Evolutionary conservation across 1,284 basidiomycete species (phyloP), one percentile per base, ranked within the genome.

Genomic region (Ceratobasidium sp.): DNA sequence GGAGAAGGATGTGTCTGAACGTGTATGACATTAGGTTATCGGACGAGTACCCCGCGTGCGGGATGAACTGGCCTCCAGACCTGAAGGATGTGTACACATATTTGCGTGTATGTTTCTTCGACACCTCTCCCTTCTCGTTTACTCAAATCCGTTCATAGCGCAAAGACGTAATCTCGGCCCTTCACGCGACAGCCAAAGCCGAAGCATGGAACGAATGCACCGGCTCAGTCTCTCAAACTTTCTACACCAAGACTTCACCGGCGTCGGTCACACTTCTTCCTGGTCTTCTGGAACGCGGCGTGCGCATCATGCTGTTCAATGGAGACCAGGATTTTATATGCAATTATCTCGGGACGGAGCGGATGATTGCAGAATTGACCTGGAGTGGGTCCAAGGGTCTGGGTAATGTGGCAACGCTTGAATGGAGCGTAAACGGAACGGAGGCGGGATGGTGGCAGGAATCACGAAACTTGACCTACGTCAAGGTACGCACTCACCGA

Each of bases 61-160:
- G 96, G 0, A 93, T 98, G 93, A 96, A 96, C 78, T 99, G 96
- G 96, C 96, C 96, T 3, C 88, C 90, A n/a, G 93, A 94, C 73
- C 85, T 99, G 27, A 78, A 82, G 8, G 87, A 90, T 54, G 84
- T 98, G 42, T 90, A 89, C 47, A 80, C 82, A 2, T 98, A 96
- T 77, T 86, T 99, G 13, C 86, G 85, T 29, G 94, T 95, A 77
- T 40, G 49, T 42, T 35, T 40, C 49, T 47, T 20, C 38, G 38
- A 8, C 38, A 7, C 45, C 45, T 47, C 43, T 53, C 34, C 42
- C 27, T 55, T 42, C 57, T 12, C 27, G 38, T 65, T 25, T 58
- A 50, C 43, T 29, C 32, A 31, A 15, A 50, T 27, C 4, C 38
- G 60, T 72, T 31, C 52, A 3, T 75, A 95, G 89, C 87, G 92